A percentile compares a stretch with the other conserved stretches of the same genome.
Evolutionary conservation across 352 stramenopile species (phyloP).

Genomic region (Phytophthora pluvialis): DNA sequence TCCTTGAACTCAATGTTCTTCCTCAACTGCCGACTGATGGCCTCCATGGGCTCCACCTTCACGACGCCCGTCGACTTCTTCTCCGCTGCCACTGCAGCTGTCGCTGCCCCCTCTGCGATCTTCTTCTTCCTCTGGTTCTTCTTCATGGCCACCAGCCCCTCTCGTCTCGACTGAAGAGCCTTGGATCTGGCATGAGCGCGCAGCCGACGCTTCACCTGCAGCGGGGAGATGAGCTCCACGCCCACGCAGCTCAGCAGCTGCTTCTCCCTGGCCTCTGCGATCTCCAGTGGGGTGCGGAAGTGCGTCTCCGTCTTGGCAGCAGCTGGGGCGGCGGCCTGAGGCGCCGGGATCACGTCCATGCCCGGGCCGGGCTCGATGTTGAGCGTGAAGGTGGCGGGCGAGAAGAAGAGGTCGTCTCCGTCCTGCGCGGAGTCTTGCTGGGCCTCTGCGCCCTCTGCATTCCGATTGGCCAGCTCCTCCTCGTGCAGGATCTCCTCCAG

Average conservation of each 20-base stretch:
- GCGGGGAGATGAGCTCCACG: conserved; percentile 80
- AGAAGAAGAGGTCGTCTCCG: conserved; percentile 74
- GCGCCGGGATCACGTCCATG: conserved; percentile 62
- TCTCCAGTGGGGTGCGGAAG: conserved; percentile 72
- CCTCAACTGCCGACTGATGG: conserved; percentile 88
- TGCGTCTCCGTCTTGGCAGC: conserved; percentile 32
- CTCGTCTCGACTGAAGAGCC: conserved; percentile 48
- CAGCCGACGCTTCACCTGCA: conserved; percentile 84
- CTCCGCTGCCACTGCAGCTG: conserved; percentile 27
- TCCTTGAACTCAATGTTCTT: conserved; percentile 94
- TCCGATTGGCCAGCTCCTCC: conserved; percentile 57
- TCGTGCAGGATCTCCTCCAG: conserved; percentile 79
- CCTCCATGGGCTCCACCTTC: conserved; percentile 90
- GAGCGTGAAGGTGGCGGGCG: conserved; percentile 70
- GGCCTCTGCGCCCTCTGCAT: conserved; percentile 25
- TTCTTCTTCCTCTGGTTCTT: conserved; percentile 64
- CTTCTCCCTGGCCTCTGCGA: conserved; percentile 81
- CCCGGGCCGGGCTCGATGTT: conserved; percentile 65
- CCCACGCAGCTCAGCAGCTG: conserved; percentile 84
- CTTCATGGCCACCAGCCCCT: conserved; percentile 38
- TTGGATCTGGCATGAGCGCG: conserved; percentile 68
- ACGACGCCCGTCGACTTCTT: conserved; percentile 83
- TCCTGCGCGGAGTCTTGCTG: conserved; percentile 22
- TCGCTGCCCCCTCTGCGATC: conserved; percentile 38
- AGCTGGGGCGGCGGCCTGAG: conserved; percentile 11